Evolutionary conservation across 1,284 basidiomycete genomes (phyloP).

Genomic region (Puccinia triticina): DNA sequence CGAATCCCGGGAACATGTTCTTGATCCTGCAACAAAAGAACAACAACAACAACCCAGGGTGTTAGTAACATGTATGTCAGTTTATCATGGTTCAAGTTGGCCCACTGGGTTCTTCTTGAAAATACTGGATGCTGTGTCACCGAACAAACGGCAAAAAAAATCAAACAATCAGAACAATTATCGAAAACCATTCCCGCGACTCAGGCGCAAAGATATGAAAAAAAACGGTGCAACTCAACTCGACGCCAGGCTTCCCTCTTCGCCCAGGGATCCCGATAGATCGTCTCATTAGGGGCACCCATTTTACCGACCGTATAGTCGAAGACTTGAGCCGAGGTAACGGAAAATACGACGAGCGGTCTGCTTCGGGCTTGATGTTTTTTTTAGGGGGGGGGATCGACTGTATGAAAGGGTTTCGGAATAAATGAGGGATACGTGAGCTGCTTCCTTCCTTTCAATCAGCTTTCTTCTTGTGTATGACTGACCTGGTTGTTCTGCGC

Average conservation of each 20-base stretch:
- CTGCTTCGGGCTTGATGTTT: no score
- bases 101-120: constrained; percentile 45
- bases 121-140: constrained; percentile 44
- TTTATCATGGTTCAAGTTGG: no score
- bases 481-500: no score
- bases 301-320: background rate
- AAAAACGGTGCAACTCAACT: constrained; percentile 48
- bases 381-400: no score
- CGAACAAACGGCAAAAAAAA: background rate
- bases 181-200: background rate
- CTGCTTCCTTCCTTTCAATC: no score
- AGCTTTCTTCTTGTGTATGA: no score
- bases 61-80: no score
- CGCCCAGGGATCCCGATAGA: constrained; percentile 77
- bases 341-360: no score
- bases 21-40: background rate
- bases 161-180: background rate
- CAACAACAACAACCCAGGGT: no score
- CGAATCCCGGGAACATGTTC: constrained; percentile 81
- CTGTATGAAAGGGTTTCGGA: no score
- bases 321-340: no score
- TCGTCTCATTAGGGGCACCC: constrained; percentile 22
- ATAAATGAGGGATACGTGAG: no score
- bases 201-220: background rate
- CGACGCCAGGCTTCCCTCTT: constrained; percentile 91